A percentile compares a stretch with the other conserved stretches of the same genome.
These are phyloP conservation scores for Auricularia cornea DNA, from an alignment of 768 basidiomycete genomes.

Conservation along the genomic window DNA sequence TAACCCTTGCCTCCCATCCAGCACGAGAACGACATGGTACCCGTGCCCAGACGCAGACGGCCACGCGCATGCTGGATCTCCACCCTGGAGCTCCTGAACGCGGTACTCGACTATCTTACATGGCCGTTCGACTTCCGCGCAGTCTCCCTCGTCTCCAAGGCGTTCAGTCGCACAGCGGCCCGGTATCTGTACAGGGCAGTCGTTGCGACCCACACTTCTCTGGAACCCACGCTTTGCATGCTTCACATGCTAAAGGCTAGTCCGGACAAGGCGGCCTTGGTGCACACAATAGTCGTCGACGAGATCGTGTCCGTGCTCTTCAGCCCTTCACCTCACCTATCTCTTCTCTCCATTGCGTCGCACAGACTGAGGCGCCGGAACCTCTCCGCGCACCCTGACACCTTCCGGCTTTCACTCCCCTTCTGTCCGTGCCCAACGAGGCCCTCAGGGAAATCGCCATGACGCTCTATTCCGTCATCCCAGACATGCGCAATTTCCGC, in stretches of 20 bases:
- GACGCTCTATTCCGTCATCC: no score
- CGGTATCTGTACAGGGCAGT: constrained; percentile 55
- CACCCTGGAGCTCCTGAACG: neutral
- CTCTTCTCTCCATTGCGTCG: neutral
- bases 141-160: constrained; percentile 45
- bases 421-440: no score
- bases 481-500: no score
- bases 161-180: constrained; percentile 47
- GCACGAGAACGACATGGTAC: no score
- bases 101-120: constrained; percentile 43
- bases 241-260: neutral
- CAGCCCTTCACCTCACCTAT: neutral
- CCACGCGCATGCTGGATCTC: neutral
- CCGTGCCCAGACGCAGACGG: neutral
- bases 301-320: neutral
- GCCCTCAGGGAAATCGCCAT: no score
- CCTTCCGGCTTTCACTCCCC: neutral
- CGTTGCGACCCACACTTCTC: constrained; percentile 12
- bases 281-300: neutral
- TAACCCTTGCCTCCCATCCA: no score
- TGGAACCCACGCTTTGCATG: neutral
- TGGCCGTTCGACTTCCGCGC: constrained; percentile 46
- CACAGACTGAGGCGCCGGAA: neutral
- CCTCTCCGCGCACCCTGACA: neutral
- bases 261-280: neutral